These are phyloP conservation scores for Aspergillus luchuensis DNA, from an alignment of 2,329 filamentous ascomycete species.

Conservation along the genomic window DNA sequence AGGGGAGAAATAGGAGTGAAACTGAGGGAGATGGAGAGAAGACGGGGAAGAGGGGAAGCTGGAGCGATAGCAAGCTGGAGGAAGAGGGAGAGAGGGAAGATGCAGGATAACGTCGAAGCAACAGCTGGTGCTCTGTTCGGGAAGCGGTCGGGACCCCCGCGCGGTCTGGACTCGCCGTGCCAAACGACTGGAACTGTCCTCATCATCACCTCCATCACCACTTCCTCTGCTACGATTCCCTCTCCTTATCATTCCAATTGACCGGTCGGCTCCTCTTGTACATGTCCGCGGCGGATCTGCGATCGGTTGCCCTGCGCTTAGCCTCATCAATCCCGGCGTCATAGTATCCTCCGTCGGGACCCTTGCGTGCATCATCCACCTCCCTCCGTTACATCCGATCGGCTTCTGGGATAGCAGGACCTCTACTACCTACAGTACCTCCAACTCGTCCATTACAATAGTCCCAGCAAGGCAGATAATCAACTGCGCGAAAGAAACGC, in stretches of 20 bases:
- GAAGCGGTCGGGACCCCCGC: constrained; percentile 22
- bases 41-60: background rate
- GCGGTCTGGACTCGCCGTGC: constrained; percentile 7
- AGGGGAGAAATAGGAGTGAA: background rate
- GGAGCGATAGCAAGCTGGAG: background rate
- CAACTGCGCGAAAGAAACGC: background rate
- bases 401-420: background rate
- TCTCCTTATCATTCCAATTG: background rate
- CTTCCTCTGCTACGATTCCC: background rate
- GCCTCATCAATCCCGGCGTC: background rate
- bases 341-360: background rate
- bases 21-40: background rate
- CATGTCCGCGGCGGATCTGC: background rate
- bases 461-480: background rate
- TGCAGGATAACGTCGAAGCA: constrained; percentile 2
- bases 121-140: constrained; percentile 17
- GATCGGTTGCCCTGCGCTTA: background rate
- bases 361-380: background rate
- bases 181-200: background rate
- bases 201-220: background rate
- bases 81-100: constrained; percentile 4
- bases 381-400: background rate
- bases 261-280: background rate
- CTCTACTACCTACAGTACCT: background rate
- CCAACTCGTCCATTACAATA: background rate